Evolutionary conservation across 331 rosid species (phyloP), one percentile per base, ranked within the genome.

Genomic region (Acacia pycnantha): DNA sequence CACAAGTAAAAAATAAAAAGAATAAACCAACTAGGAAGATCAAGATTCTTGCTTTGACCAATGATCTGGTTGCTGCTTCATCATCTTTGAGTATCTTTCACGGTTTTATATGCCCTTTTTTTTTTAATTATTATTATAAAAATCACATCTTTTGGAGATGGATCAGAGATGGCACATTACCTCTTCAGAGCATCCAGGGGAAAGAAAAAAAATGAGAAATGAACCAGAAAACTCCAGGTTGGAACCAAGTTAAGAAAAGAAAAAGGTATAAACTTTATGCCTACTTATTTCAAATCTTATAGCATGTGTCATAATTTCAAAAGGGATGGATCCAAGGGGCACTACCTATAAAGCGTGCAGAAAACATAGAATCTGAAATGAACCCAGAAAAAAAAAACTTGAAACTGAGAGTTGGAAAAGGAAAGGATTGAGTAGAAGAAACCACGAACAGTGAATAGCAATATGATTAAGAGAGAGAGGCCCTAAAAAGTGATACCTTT

Each of bases 1-100:
- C 82, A 72, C 80, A 31, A 79, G 29, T 65, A 0, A 69, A 81
- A 78, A 59, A 24, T 27, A 70, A 78, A 78, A 82, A 59, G 71
- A 65, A 53, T 21, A 65, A 75, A 54, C 77, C 70, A 75, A 56
- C 79, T 68, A 1, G 29, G 35, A 26, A 37, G 81, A 41, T 82
- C 67, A 54, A 64, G 86, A 84, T 82, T 82, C 83, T 76, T 79
- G 81, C 78, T 73, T 79, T 78, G 90, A 81, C 87, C 88, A 74
- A 9, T 78, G 65, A 87, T 69, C 70, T 86, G 41, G 50, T 29
- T 62, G 65, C 47, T 68, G 76, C 79, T 81, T 48, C 76, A 64
- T 26, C 74, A 43, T 43, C 46, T 43, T 58, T 71, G 43, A 66
- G 69, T 77, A 61, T 77, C 40, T 46, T 24, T 43, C 74, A 70